Conservation (phyloP, 1,284 basidiomycete genomes). For the Rhodotorula sp. region DNA sequence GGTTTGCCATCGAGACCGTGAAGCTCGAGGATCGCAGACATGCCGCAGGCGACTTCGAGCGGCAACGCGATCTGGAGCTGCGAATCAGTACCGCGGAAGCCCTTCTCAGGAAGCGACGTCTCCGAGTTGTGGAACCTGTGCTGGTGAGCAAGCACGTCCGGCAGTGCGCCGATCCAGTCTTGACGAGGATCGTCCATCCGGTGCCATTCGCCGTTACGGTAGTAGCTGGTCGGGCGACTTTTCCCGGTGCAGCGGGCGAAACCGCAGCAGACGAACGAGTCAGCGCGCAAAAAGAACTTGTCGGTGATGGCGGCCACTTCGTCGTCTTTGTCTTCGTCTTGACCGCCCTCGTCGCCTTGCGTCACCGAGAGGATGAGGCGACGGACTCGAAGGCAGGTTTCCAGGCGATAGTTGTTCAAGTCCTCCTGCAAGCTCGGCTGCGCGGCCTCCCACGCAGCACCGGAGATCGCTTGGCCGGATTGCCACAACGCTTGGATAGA, state of each 20-base stretch:
- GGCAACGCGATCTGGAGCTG: too few species aligned
- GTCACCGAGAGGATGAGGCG: slow-evolving; percentile 2
- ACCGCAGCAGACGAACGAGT: slow-evolving; percentile 15
- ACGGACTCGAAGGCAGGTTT: slow-evolving; percentile 1
- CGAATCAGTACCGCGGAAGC: too few species aligned
- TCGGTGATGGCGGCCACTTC: not conserved
- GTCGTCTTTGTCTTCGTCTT: not conserved
- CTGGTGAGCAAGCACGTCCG: too few species aligned
- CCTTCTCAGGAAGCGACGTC: too few species aligned
- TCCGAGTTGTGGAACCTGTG: too few species aligned
- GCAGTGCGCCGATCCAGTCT: too few species aligned
- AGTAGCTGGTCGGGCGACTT: too few species aligned
- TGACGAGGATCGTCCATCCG: too few species aligned
- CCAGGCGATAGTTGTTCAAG: slow-evolving; percentile 4
- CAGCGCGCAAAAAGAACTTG: slow-evolving; percentile 1
- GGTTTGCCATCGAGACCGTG: too few species aligned
- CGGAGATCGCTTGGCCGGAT: not conserved
- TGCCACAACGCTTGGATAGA: not conserved
- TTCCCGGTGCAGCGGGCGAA: not conserved
- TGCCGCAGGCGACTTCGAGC: too few species aligned
- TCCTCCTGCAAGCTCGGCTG: slow-evolving; percentile 6
- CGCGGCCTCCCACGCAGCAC: not conserved
- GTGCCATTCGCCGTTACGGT: too few species aligned
- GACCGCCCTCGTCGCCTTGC: not conserved
- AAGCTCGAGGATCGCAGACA: too few species aligned